Conservation (phyloP, 805 yeast species). For the Priceomyces carsonii region DNA sequence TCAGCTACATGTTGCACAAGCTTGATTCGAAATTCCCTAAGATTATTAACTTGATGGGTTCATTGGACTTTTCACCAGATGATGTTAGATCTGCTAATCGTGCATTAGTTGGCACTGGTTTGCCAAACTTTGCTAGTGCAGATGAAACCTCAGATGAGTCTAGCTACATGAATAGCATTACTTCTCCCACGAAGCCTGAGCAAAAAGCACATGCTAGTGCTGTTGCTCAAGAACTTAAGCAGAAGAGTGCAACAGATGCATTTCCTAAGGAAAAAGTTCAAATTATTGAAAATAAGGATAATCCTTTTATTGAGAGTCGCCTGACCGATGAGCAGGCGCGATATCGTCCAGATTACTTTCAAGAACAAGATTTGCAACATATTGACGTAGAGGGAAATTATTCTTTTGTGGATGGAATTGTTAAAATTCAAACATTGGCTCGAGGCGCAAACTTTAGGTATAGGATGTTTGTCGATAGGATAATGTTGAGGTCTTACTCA, state of each 20-base stretch:
- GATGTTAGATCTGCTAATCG: constrained; percentile 73
- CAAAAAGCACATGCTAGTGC: constrained; percentile 5
- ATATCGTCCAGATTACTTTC: too few relatives aligned
- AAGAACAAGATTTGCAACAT: too few relatives aligned
- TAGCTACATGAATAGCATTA: constrained; percentile 22
- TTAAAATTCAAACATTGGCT: constrained; percentile 64
- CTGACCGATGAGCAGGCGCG: too few relatives aligned
- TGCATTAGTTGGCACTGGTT: constrained; percentile 61
- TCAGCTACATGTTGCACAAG: constrained; percentile 69
- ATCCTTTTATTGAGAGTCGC: too few relatives aligned
- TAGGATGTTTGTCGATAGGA: constrained; percentile 58
- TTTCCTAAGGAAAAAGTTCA: too few relatives aligned
- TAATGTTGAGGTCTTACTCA: constrained; percentile 58
- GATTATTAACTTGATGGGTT: constrained; percentile 63
- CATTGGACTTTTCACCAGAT: constrained; percentile 60
- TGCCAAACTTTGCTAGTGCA: constrained; percentile 70
- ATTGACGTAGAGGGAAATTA: constrained; percentile 15
- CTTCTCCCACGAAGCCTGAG: constrained; percentile 14
- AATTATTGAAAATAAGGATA: too few relatives aligned
- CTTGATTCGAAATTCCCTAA: constrained; percentile 55
- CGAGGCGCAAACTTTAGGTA: constrained; percentile 71
- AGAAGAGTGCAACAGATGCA: background rate
- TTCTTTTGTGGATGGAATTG: constrained; percentile 28
- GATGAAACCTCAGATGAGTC: constrained; percentile 15
- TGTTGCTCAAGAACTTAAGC: background rate